These are phyloP conservation scores for Hypoxylon sp. DNA, from an alignment of 2,329 filamentous ascomycete genomes.

Conservation along the genomic window DNA sequence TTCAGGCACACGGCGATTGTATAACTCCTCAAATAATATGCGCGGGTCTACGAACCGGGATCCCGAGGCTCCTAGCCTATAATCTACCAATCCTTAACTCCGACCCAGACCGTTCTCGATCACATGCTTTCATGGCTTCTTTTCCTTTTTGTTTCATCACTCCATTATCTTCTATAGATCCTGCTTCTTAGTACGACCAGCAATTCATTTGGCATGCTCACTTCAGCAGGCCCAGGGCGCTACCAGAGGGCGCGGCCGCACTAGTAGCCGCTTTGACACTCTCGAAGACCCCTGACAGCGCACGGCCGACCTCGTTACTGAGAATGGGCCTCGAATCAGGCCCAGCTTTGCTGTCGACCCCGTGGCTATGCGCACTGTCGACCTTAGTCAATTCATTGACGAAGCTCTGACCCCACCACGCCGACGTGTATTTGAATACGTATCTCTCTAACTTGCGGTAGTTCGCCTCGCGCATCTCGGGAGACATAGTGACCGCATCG, in stretches of 20 bases:
- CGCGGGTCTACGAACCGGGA: constrained; percentile 33
- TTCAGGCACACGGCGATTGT: constrained; percentile 5
- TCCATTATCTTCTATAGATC: constrained; percentile 17
- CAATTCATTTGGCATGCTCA: constrained; percentile 4
- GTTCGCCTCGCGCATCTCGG: constrained; percentile 87
- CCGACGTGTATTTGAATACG: constrained; percentile 96
- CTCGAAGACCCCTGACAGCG: constrained; percentile 50
- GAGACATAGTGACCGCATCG: constrained; percentile 95
- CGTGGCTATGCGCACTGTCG: constrained; percentile 51
- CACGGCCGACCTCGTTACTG: constrained; percentile 46
- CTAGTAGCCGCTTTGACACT: constrained; percentile 50
- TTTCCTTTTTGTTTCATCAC: constrained; percentile 26
- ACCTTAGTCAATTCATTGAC: constrained; percentile 82
- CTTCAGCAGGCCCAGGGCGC: constrained; percentile 35
- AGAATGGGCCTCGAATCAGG: constrained; percentile 42
- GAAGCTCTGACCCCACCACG: constrained; percentile 97
- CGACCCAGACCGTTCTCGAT: constrained; percentile 25
- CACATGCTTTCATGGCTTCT: constrained; percentile 23
- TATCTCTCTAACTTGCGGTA: constrained; percentile 95
- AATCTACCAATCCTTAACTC: constrained; percentile 39
- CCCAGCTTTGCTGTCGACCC: constrained; percentile 45
- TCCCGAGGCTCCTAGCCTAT: constrained; percentile 24
- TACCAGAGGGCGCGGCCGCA: constrained; percentile 47
- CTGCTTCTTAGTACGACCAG: not conserved
- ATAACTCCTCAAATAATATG: constrained; percentile 29